Base-by-base conservation (phyloP, 345 rosid species). In the Hypericum perforatum region DNA sequence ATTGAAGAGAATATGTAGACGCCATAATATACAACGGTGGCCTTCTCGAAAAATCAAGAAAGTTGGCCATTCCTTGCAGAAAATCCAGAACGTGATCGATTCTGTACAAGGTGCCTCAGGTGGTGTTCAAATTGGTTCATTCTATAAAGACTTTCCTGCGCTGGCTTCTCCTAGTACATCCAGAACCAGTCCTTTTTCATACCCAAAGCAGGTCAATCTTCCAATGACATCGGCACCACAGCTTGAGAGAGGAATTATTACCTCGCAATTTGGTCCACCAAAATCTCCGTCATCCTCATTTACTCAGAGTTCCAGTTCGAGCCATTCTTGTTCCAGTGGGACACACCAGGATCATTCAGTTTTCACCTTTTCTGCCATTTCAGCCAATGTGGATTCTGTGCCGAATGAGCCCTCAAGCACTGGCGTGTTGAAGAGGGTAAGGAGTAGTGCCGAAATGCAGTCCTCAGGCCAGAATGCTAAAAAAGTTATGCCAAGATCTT, bases 31-130 rank as follows among this genome's bases (percentile, higher is more conserved):
- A 72, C 70, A 68, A 11, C 74, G 94, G 46, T 92, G 98, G 98
- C 98, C 98, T 38, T 91, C 98, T 59, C 84, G 98, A 54, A 82
- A 87, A 70, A 81, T 91, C 74, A 87, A 79, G 83, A 91, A 87
- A 75, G 98, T 87, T 8, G 96, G 84, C 44, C 89, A 82, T 62
- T 87, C 98, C 32, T 75, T 91, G 9, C 80, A 79, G 74, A 87
- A 83, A 63, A 78, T 91, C 60, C 95, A 87, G 63, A 73, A 44
- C 0, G 94, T 87, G 45, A 82, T 91, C 29, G 80, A 87, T 68
- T 87, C 96, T 0, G 96, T 87, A 41, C 66, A 85, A 64, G 90
- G 90, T 53, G 77, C 76, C 39, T 73, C 95, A 5, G 92, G 84
- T 63, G 60, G 86, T 60, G 56, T 82, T 58, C 85, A 78, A 43